Percentiles rank a stretch among this genome's conserved stretches.
Evolutionary conservation across 345 rosid genomes (phyloP).

Genomic region (Populus deltoides): DNA sequence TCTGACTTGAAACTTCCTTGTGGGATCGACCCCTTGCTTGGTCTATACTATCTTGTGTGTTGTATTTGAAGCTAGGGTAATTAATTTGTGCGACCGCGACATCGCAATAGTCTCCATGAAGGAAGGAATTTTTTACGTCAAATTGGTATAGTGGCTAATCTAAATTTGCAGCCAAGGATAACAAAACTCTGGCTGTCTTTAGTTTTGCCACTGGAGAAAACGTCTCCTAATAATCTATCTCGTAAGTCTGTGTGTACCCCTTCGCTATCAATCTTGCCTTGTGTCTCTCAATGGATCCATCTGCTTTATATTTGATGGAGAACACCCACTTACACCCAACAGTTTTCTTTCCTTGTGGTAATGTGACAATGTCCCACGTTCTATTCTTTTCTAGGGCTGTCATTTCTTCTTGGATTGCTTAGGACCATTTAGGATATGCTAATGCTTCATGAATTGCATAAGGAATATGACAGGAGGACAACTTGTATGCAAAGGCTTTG

Average conservation of each 20-base stretch:
- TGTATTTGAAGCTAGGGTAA: too few species aligned
- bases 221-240: background rate
- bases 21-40: too few species aligned
- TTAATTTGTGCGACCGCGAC: too few species aligned
- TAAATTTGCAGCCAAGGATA: background rate
- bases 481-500: background rate
- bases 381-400: background rate
- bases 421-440: background rate
- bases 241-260: background rate
- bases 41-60: too few species aligned
- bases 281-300: background rate
- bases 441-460: background rate
- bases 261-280: background rate
- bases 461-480: background rate
- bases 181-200: fast-evolving
- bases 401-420: background rate
- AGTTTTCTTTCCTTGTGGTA: too few species aligned
- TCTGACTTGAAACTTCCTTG: too few species aligned
- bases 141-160: background rate
- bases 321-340: too few species aligned
- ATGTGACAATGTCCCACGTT: background rate
- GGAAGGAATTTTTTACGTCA: fast-evolving
- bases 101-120: too few species aligned
- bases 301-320: too few species aligned
- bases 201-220: too few species aligned